A percentile compares a stretch with the other conserved stretches of the same genome.
phyloP scores from a whole-genome alignment of 1,284 basidiomycete genomes.

The Cryptococcus floricola region DNA sequence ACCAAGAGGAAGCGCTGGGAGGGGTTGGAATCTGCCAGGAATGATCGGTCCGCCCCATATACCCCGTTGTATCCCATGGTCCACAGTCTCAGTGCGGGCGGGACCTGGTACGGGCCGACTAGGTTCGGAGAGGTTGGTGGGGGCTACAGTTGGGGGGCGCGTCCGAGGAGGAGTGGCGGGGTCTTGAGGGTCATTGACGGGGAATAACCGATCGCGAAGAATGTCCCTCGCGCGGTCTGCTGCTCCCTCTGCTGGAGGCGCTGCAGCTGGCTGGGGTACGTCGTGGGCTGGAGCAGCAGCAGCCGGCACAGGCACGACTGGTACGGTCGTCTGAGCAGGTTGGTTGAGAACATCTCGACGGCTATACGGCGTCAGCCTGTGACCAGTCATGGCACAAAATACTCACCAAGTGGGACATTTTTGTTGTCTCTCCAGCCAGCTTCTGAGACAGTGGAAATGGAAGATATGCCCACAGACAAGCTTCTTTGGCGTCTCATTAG shows the following conservation, averaged over 20 bases:
- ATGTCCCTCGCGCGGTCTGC: conserved; percentile 5
- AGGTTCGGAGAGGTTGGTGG: conserved; percentile 9
- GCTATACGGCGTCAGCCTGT: conserved; percentile 48
- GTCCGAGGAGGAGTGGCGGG: not conserved
- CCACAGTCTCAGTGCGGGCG: conserved; percentile 8
- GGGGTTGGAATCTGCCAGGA: conserved; percentile 37
- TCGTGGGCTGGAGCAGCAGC: too few species aligned
- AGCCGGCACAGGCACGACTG: conserved; percentile 1
- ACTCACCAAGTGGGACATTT: conserved; percentile 87
- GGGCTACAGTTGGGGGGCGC: not conserved
- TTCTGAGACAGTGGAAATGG: conserved; percentile 94
- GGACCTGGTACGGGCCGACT: conserved; percentile 3
- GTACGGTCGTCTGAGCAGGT: conserved; percentile 12
- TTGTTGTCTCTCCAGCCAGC: conserved; percentile 93
- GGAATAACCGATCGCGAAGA: too few species aligned
- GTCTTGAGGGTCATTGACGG: not conserved
- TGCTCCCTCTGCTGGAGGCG: conserved; percentile 2
- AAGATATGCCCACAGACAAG: conserved; percentile 95
- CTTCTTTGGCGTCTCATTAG: conserved; percentile 94
- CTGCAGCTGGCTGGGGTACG: too few species aligned
- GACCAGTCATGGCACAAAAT: not conserved
- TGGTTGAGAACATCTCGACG: conserved; percentile 73
- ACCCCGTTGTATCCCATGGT: conserved; percentile 28
- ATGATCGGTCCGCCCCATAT: conserved; percentile 45
- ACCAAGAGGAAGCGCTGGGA: conserved; percentile 31